These are phyloP conservation scores for Penicillium sp. DNA, from an alignment of 2,329 filamentous ascomycete species.

Conservation along the genomic window DNA sequence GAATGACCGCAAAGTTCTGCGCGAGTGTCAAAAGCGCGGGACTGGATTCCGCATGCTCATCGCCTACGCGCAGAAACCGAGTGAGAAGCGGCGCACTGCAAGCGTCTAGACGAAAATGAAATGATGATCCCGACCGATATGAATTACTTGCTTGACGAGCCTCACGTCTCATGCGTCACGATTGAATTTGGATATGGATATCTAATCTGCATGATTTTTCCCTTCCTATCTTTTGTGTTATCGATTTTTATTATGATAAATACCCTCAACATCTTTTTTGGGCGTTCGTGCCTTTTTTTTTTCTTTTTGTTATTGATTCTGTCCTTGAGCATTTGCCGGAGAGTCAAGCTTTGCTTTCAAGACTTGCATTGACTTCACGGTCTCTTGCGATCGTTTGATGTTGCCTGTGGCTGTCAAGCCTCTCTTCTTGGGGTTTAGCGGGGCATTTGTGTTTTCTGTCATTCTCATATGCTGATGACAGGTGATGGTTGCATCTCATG, in stretches of 20 bases:
- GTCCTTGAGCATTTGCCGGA: slow-evolving; percentile 4
- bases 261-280: slow-evolving; percentile 8
- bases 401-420: neutral
- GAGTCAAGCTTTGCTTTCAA: slow-evolving; percentile 11
- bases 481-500: slow-evolving; percentile 10
- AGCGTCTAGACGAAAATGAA: slow-evolving; percentile 37
- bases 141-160: slow-evolving; percentile 7
- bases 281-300: neutral
- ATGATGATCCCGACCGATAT: slow-evolving; percentile 2
- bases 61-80: slow-evolving; percentile 83
- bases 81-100: slow-evolving; percentile 46
- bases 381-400: slow-evolving; percentile 4
- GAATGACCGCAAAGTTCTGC: slow-evolving; percentile 71
- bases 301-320: neutral
- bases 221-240: neutral
- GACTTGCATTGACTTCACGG: slow-evolving; percentile 24
- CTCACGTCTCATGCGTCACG: neutral
- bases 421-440: neutral
- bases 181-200: slow-evolving; percentile 9
- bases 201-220: slow-evolving; percentile 9
- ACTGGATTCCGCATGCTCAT: slow-evolving; percentile 90
- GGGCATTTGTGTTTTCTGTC: neutral
- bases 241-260: neutral
- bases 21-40: slow-evolving; percentile 82
- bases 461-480: neutral